phyloP scores from a whole-genome alignment of 345 rosid species.

The Euphorbia pulcherrima region DNA sequence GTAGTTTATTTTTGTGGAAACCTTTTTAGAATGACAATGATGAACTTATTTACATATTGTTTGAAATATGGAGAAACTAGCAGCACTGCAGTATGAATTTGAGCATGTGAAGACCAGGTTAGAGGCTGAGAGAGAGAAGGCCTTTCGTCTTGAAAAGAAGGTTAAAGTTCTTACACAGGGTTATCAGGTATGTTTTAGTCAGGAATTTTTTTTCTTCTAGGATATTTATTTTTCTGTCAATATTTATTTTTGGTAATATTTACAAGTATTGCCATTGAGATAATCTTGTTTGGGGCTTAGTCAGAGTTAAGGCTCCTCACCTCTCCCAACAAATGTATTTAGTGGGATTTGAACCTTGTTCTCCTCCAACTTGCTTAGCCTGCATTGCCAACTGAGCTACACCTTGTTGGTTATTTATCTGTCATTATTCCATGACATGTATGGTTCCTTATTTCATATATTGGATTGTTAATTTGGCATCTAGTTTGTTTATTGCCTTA shows the following conservation, averaged over 20 bases:
- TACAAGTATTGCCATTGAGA: too few relatives aligned
- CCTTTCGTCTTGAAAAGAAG: constrained; percentile 71
- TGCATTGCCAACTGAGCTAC: too few relatives aligned
- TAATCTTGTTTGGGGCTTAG: too few relatives aligned
- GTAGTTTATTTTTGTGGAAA: not conserved
- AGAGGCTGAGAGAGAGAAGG: constrained; percentile 85
- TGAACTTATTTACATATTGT: not conserved
- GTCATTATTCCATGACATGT: too few relatives aligned
- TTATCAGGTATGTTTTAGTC: constrained; percentile 63
- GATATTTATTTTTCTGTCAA: too few relatives aligned
- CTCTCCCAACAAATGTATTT: too few relatives aligned
- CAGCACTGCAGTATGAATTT: constrained; percentile 76
- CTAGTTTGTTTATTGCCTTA: not conserved
- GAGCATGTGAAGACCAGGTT: constrained; percentile 64
- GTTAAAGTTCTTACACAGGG: constrained; percentile 81
- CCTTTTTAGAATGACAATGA: not conserved
- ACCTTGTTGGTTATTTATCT: too few relatives aligned
- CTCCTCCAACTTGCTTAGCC: too few relatives aligned
- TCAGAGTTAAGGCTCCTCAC: too few relatives aligned
- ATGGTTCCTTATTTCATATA: not conserved
- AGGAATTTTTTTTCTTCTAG: too few relatives aligned
- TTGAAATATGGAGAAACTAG: constrained; percentile 67
- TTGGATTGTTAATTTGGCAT: not conserved
- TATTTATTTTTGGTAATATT: too few relatives aligned
- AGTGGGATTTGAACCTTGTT: too few relatives aligned